Evolutionary conservation across 345 rosid species (phyloP).

Genomic region (Salix brachista): DNA sequence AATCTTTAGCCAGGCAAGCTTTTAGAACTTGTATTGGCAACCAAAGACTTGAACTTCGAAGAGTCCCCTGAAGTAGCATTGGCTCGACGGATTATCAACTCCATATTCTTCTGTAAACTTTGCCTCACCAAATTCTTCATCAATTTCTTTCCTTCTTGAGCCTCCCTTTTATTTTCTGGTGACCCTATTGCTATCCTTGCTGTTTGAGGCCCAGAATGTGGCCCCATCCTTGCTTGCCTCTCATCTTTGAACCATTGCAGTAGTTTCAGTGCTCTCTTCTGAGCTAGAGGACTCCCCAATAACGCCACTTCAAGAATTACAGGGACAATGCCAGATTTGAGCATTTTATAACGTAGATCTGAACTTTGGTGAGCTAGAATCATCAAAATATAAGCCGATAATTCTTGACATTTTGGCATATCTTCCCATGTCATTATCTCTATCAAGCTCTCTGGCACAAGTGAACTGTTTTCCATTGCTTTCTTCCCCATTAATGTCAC

Average conservation of each 20-base stretch:
- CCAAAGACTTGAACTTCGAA: conserved; percentile 59
- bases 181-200: conserved; percentile 53
- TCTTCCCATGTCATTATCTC: conserved; percentile 89
- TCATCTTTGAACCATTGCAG: conserved; percentile 93
- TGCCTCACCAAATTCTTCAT: conserved; percentile 83
- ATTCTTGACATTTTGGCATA: conserved; percentile 76
- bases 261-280: conserved; percentile 75
- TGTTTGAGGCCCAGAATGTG: conserved; percentile 89
- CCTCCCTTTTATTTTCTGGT: conserved; percentile 45
- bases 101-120: conserved; percentile 82
- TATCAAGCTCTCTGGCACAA: conserved; percentile 59
- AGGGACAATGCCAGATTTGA: conserved; percentile 68
- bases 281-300: conserved; percentile 69
- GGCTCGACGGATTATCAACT: conserved; percentile 73
- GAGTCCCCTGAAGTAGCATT: conserved; percentile 32
- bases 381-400: conserved; percentile 72
- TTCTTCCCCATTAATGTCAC: conserved; percentile 75
- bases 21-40: conserved; percentile 76
- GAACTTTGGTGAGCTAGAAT: conserved; percentile 82
- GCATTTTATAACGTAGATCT: conserved; percentile 65
- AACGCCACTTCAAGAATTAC: conserved; percentile 67
- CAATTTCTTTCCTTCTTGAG: conserved; percentile 63
- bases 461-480: conserved; percentile 52
- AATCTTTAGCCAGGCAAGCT: conserved; percentile 70
- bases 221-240: conserved; percentile 74